A percentile compares a stretch with the other conserved stretches of the same genome.
Conservation (phyloP, 805 yeast species). For the Schwanniomyces sp. region DNA sequence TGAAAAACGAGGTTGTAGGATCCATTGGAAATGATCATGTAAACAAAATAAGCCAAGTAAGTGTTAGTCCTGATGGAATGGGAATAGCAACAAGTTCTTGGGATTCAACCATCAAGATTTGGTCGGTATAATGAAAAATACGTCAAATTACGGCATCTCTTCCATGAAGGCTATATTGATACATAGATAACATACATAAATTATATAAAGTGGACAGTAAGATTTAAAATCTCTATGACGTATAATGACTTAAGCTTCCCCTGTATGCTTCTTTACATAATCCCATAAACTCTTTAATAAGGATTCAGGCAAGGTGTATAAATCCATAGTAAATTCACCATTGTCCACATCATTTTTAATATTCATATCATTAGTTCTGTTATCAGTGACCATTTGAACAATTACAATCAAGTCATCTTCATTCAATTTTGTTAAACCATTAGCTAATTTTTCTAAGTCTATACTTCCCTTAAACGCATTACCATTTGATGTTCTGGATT, state of each 20-base stretch:
- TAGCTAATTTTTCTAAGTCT: slow-evolving; percentile 88
- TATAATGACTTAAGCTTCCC: slow-evolving; percentile 19
- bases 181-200: slow-evolving; percentile 4
- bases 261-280: slow-evolving; percentile 73
- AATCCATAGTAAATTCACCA: slow-evolving; percentile 96
- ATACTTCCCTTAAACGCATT: slow-evolving; percentile 67
- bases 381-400: slow-evolving; percentile 97
- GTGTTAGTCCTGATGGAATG: slow-evolving; percentile 69
- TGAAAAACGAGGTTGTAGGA: slow-evolving; percentile 66
- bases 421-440: slow-evolving; percentile 78
- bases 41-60: slow-evolving; percentile 61
- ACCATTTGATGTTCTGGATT: slow-evolving; percentile 47
- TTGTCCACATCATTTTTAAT: slow-evolving; percentile 93
- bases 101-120: slow-evolving; percentile 71
- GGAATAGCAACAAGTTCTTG: slow-evolving; percentile 80
- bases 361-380: slow-evolving; percentile 91
- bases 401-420: slow-evolving; percentile 94
- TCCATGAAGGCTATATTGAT: slow-evolving; percentile 2
- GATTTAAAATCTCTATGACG: not conserved
- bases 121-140: slow-evolving; percentile 40
- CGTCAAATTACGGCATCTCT: not conserved
- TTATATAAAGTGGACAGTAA: not conserved
- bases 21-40: slow-evolving; percentile 53
- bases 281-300: slow-evolving; percentile 93
- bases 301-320: slow-evolving; percentile 88